Conservation (phyloP, 2,329 filamentous ascomycete genomes). For the Parascedosporium putredinis region DNA sequence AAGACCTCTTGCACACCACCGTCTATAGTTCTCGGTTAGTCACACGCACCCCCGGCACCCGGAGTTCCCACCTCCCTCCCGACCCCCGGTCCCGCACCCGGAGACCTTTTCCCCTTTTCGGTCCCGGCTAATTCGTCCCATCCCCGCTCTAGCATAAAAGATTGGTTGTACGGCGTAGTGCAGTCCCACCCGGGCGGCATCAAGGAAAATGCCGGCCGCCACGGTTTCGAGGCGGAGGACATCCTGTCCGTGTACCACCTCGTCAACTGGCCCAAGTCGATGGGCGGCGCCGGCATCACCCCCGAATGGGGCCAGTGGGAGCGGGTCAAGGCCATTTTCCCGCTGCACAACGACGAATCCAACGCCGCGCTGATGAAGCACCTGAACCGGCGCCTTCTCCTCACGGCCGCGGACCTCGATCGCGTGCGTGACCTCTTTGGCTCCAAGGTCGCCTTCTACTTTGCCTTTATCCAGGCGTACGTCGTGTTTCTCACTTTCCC, state of each 20-base stretch:
- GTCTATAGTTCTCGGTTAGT: constrained; percentile 56
- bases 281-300: constrained; percentile 54
- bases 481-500: constrained; percentile 61
- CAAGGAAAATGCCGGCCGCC: constrained; percentile 41
- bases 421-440: constrained; percentile 52
- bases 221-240: constrained; percentile 50
- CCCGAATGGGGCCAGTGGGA: constrained; percentile 48
- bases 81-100: too few relatives aligned
- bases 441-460: constrained; percentile 62
- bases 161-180: constrained; percentile 64
- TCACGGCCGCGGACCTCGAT: constrained; percentile 43
- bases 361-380: constrained; percentile 48
- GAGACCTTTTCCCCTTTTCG: too few relatives aligned
- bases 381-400: constrained; percentile 40
- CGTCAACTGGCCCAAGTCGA: constrained; percentile 43
- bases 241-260: constrained; percentile 62
- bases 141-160: constrained; percentile 46
- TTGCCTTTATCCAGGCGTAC: constrained; percentile 72
- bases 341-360: constrained; percentile 46
- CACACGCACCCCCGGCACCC: neutral
- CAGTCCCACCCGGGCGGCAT: constrained; percentile 49
- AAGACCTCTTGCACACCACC: constrained; percentile 51
- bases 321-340: constrained; percentile 50
- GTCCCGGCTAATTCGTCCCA: neutral
- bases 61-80: too few relatives aligned